phyloP scores from a whole-genome alignment of 768 basidiomycete species.

The Suillus discolor region DNA sequence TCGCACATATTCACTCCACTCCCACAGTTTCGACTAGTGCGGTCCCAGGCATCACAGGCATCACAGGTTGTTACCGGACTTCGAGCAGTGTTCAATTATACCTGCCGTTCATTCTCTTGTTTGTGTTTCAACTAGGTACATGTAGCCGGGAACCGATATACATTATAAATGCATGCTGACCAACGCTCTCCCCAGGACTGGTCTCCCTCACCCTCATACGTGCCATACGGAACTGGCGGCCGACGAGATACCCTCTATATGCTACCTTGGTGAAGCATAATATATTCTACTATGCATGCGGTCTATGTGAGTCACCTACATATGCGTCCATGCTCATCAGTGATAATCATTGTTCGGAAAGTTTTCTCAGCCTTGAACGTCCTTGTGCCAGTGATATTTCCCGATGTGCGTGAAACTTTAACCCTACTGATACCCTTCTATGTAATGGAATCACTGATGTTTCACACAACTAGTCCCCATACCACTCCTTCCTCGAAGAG shows the following conservation, averaged over 20 bases:
- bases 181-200: not conserved
- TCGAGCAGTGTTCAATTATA: not conserved
- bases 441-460: not conserved
- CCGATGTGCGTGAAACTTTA: not conserved
- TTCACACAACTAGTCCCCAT: not conserved
- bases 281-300: not conserved
- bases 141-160: not conserved
- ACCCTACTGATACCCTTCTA: not conserved
- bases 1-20: not conserved
- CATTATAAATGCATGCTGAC: not conserved
- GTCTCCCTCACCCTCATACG: not conserved
- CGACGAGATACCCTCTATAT: not conserved
- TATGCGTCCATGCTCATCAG: not conserved
- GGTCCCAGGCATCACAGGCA: not conserved
- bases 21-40: not conserved
- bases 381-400: not conserved
- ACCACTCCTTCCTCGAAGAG: slow-evolving; percentile 1
- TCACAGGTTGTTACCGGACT: not conserved
- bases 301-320: not conserved
- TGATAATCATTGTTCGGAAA: not conserved
- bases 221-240: not conserved
- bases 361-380: not conserved
- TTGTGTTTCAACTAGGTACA: not conserved
- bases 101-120: not conserved
- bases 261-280: not conserved